Evolutionary conservation across 805 yeast genomes (phyloP).

Genomic region (Yarrowia divulgata): DNA sequence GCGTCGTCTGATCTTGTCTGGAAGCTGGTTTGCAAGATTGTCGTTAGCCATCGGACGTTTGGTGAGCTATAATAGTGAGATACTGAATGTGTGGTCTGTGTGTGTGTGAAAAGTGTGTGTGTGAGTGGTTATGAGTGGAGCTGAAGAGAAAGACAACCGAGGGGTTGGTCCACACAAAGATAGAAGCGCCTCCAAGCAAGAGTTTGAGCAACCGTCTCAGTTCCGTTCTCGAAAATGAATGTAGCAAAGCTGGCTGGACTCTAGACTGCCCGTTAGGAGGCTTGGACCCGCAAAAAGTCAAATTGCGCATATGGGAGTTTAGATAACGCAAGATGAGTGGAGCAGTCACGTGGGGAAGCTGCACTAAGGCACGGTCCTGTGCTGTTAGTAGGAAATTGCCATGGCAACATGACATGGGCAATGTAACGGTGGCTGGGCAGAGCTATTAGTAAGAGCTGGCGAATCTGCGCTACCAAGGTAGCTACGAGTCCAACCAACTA

Average conservation of each 20-base stretch:
- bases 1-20: slow-evolving; percentile 30
- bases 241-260: slow-evolving; percentile 34
- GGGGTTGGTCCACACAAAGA: neutral
- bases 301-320: slow-evolving; percentile 35
- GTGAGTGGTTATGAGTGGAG: neutral
- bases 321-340: slow-evolving; percentile 34
- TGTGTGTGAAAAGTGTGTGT: neutral
- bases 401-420: neutral
- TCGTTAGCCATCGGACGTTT: slow-evolving; percentile 21
- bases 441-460: neutral
- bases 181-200: neutral
- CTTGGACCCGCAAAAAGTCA: slow-evolving; percentile 23
- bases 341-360: slow-evolving; percentile 29
- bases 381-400: neutral
- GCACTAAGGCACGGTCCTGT: slow-evolving; percentile 5
- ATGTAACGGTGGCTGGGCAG: slow-evolving; percentile 1
- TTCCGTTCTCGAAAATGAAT: neutral
- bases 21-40: slow-evolving; percentile 34
- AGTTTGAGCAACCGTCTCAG: slow-evolving; percentile 18
- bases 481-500: neutral
- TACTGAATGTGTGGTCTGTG: neutral
- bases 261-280: slow-evolving; percentile 27
- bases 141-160: neutral
- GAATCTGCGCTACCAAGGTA: too few species aligned
- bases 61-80: neutral